A percentile compares a stretch with the other conserved stretches of the same genome.
phyloP scores from a whole-genome alignment of 805 yeast genomes.

The Alloascoidea africana region DNA sequence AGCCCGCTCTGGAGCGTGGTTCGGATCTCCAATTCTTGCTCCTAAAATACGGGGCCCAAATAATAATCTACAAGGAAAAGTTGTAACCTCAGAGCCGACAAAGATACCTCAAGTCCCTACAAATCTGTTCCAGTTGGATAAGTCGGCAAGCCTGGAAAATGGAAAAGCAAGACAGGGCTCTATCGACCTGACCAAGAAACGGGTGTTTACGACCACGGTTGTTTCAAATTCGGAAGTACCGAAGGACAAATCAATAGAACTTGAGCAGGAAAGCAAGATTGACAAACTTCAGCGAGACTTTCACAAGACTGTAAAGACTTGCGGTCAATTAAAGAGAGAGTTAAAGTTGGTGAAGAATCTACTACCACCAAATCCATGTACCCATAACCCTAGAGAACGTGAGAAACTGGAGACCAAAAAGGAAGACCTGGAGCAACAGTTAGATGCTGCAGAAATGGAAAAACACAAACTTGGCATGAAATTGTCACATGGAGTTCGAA shows the following conservation, averaged over 20 bases:
- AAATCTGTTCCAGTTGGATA: background rate
- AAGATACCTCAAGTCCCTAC: background rate
- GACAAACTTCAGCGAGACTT: background rate
- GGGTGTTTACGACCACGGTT: background rate
- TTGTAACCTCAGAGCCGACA: background rate
- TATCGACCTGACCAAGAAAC: background rate
- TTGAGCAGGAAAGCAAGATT: background rate
- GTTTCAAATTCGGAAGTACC: no score
- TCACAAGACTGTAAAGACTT: background rate
- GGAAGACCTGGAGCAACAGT: background rate
- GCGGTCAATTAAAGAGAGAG: background rate
- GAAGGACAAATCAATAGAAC: background rate
- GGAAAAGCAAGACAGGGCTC: background rate
- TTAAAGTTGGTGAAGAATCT: background rate
- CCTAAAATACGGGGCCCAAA: background rate
- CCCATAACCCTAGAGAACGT: conserved; percentile 2
- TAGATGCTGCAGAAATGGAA: background rate
- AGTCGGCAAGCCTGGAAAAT: background rate
- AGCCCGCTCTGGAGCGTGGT: background rate
- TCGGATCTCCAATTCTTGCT: background rate
- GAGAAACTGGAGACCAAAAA: background rate
- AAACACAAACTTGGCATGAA: background rate
- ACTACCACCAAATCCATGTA: conserved; percentile 3
- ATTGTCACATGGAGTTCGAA: background rate
- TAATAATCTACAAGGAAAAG: background rate